A percentile compares a stretch with the other conserved stretches of the same genome.
Conservation (phyloP, 768 basidiomycete species). For the Podaxis pistillaris region DNA sequence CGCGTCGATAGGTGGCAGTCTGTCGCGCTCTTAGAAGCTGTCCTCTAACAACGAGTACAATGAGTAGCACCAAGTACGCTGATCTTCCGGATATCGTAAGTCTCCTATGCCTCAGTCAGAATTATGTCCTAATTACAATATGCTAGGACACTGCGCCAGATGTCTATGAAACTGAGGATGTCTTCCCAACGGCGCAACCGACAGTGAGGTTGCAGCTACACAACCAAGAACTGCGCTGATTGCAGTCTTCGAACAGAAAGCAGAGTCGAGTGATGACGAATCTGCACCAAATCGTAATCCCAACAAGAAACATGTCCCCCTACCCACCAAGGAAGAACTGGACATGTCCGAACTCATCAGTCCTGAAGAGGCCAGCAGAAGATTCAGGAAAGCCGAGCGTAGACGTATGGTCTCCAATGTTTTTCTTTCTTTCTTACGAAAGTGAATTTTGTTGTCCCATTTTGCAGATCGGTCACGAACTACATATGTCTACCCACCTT, state of each 20-base stretch:
- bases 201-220: slow-evolving; percentile 39
- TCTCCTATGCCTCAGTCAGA: slow-evolving; percentile 16
- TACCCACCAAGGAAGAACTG: slow-evolving; percentile 58
- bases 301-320: slow-evolving; percentile 36
- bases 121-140: slow-evolving; percentile 1
- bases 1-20: not conserved
- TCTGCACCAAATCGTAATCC: slow-evolving; percentile 36
- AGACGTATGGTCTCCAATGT: slow-evolving; percentile 41
- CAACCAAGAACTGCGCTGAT: slow-evolving; percentile 13
- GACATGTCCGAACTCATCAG: slow-evolving; percentile 64
- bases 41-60: slow-evolving; percentile 22
- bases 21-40: not conserved
- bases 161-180: slow-evolving; percentile 89
- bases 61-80: slow-evolving; percentile 80
- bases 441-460: not conserved
- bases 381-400: slow-evolving; percentile 71
- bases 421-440: not conserved
- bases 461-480: slow-evolving; percentile 49
- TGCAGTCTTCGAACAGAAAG: slow-evolving; percentile 38
- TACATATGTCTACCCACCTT: slow-evolving; percentile 70
- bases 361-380: slow-evolving; percentile 65
- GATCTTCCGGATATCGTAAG: slow-evolving; percentile 90
- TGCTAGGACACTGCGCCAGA: slow-evolving; percentile 85
- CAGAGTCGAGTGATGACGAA: slow-evolving; percentile 71
- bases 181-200: slow-evolving; percentile 50